Evolutionary conservation across 176 grass and related monocot species (phyloP).

Genomic region (Chloris gayana): DNA sequence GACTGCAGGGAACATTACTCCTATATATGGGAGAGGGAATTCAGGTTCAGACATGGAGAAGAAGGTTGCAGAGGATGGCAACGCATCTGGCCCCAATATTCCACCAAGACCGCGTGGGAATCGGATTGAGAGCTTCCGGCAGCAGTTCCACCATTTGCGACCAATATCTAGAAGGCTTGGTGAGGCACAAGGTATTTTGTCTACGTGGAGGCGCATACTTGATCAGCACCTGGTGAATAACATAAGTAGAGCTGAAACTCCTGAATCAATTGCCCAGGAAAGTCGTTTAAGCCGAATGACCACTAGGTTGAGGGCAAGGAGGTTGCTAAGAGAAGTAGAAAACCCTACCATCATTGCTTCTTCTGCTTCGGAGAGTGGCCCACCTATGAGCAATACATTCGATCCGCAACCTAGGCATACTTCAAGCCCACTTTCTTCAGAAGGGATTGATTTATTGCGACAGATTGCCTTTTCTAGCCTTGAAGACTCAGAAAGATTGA

Average conservation of each 20-base stretch:
- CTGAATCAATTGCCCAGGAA: conserved; percentile 66
- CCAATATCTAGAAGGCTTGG: conserved; percentile 87
- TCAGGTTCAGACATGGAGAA: conserved; percentile 50
- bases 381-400: conserved; percentile 36
- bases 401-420: conserved; percentile 48
- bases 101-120: conserved; percentile 85
- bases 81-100: conserved; percentile 55
- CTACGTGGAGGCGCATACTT: conserved; percentile 68
- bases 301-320: conserved; percentile 80
- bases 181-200: conserved; percentile 72
- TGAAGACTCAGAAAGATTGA: conserved; percentile 68
- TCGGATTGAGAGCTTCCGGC: conserved; percentile 82
- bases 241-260: conserved; percentile 55
- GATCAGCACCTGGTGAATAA: conserved; percentile 71
- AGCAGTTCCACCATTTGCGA: conserved; percentile 82
- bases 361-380: conserved; percentile 23
- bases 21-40: conserved; percentile 92
- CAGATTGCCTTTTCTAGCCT: conserved; percentile 64
- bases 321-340: conserved; percentile 74
- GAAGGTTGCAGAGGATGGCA: conserved; percentile 59
- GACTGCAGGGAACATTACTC: conserved; percentile 74
- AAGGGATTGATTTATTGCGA: conserved; percentile 81
- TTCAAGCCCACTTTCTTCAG: conserved; percentile 58
- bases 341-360: conserved; percentile 29
- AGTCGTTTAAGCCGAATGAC: conserved; percentile 39